Evolutionary conservation across 2,329 filamentous ascomycete species (phyloP), one percentile per base, ranked within the genome.

Genomic region (Alternaria gaisen): DNA sequence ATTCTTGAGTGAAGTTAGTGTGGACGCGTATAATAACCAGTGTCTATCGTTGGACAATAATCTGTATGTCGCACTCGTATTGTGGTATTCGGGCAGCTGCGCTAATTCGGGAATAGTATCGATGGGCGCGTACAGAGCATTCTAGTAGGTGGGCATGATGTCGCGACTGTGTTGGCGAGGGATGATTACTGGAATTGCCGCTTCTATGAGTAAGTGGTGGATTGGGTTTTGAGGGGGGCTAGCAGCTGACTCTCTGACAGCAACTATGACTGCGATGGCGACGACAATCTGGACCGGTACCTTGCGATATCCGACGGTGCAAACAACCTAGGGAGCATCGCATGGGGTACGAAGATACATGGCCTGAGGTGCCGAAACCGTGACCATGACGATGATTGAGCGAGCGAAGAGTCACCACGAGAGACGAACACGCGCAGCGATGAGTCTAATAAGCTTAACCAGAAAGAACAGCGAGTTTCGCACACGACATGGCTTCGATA

Each of bases 1-100:
- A n/a, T 78, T 74, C 50, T 68, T 72, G 30, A 68, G 66, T 18
- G 74, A 76, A 47, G 73, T 76, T 0, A 71, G 68, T 3, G 71
- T 78, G 11, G 75, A 78, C 50, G 70, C 72, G 47, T 65, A 67
- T 36, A 72, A 74, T 44, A 64, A 71, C 47, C 64, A 66, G 43
- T 78, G 75, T 56, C 50, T 74, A 8, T 70, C 69, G 54, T 64
- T 78, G 32, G 69, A 72, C 26, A 77, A 77, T 51, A 78, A 76
- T 55, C 47, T 78, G 75, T 77, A 56, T 10, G 69, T 63, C 14
- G 46, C 42, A 42, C 12, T 20, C 12, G 40, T 16, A 24, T 42
- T 8, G 40, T 3, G 6, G 40, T 1, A 55, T 18, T 3, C 18
- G n/a, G 26, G 28, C 12, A 12, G 9, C 16, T 4, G 18, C 53